Evolutionary conservation across 129 eudicot species (phyloP).

Genomic region (Flaveria brownii): DNA sequence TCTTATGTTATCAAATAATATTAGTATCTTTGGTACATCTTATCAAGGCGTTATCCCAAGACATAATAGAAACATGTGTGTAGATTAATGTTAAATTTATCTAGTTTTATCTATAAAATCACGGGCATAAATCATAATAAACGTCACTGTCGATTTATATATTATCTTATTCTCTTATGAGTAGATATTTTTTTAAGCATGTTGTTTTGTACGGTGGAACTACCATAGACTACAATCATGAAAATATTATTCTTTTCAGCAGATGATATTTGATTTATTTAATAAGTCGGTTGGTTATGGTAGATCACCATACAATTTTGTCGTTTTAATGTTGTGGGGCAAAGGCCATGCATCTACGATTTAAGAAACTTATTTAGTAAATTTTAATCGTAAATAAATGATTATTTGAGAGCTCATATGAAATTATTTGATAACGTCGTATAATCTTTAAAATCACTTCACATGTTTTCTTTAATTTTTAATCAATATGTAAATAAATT

Average conservation of each 20-base stretch:
- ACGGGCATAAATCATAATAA: too few species aligned
- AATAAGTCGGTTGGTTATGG: constrained; percentile 1
- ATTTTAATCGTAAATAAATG: background rate
- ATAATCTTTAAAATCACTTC: background rate
- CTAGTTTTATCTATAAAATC: too few species aligned
- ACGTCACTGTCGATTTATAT: background rate
- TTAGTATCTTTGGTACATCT: too few species aligned
- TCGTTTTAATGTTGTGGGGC: constrained; percentile 6
- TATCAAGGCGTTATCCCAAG: too few species aligned
- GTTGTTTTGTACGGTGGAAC: background rate
- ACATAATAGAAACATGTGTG: too few species aligned
- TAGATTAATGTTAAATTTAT: too few species aligned
- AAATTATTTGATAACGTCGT: too few species aligned
- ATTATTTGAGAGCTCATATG: too few species aligned
- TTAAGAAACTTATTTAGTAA: too few species aligned
- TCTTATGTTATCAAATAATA: too few species aligned
- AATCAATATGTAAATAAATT: background rate
- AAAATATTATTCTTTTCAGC: background rate
- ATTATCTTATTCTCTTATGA: background rate
- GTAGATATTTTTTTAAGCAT: background rate
- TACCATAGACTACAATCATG: background rate
- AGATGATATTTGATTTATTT: background rate
- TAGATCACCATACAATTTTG: background rate
- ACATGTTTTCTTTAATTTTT: background rate
- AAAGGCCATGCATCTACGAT: background rate